Conservation (phyloP, 1,284 basidiomycete species). For the Mrakiaceae sp. region DNA sequence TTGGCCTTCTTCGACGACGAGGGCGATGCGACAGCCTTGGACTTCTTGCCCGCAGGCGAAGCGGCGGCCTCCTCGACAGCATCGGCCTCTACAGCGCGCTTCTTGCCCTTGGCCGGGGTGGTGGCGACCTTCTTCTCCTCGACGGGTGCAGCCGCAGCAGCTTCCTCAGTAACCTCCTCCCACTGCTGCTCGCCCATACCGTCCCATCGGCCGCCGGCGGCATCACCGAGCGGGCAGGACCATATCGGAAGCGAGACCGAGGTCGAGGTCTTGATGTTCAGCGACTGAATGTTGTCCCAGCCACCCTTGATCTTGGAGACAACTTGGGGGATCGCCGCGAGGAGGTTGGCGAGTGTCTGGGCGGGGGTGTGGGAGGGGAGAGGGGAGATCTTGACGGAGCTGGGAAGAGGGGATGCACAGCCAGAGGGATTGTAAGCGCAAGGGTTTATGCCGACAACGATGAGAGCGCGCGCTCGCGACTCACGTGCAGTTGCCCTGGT, state of each 20-base stretch:
- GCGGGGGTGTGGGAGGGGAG: constrained; percentile 53
- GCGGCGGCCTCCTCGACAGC: constrained; percentile 27
- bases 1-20: constrained; percentile 19
- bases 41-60: constrained; percentile 15
- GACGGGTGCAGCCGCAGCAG: constrained; percentile 24
- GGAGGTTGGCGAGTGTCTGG: constrained; percentile 69
- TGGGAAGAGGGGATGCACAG: constrained; percentile 29
- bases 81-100: constrained; percentile 26
- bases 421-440: background rate
- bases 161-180: constrained; percentile 19
- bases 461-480: constrained; percentile 30
- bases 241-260: constrained; percentile 83
- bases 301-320: constrained; percentile 57
- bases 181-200: constrained; percentile 37
- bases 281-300: constrained; percentile 83
- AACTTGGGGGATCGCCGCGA: constrained; percentile 66
- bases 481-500: constrained; percentile 79
- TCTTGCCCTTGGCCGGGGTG: constrained; percentile 32
- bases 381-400: constrained; percentile 73
- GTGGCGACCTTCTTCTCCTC: constrained; percentile 26
- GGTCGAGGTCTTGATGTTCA: constrained; percentile 82
- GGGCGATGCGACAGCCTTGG: constrained; percentile 18
- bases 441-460: background rate
- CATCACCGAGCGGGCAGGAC: constrained; percentile 57
- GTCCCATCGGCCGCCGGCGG: constrained; percentile 52